phyloP scores from a whole-genome alignment of 2,329 filamentous ascomycete species.

The Oidium heveae region DNA sequence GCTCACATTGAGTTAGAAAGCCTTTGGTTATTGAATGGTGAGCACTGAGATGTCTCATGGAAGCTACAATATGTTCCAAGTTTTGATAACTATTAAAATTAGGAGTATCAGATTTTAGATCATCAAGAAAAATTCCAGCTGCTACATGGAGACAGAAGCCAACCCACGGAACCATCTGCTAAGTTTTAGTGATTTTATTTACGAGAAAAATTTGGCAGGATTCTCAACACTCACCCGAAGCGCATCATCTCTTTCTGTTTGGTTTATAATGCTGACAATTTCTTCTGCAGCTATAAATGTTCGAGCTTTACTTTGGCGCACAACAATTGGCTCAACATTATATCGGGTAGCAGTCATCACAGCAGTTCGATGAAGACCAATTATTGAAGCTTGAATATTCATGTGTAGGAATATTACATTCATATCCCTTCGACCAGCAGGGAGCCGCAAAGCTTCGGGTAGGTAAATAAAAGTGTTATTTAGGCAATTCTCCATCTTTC shows the following conservation, averaged over 20 bases:
- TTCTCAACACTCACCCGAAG: slow-evolving; percentile 28
- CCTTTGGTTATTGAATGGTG: slow-evolving; percentile 55
- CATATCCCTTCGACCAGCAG: slow-evolving; percentile 38
- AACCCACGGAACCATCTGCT: slow-evolving; percentile 49
- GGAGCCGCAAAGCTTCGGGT: slow-evolving; percentile 48
- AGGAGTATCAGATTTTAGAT: slow-evolving; percentile 25
- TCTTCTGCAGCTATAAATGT: slow-evolving; percentile 62
- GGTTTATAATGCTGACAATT: slow-evolving; percentile 59
- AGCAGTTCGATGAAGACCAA: slow-evolving; percentile 73
- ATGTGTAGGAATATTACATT: slow-evolving; percentile 66
- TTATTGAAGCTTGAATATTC: slow-evolving; percentile 66
- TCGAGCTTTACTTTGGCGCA: slow-evolving; percentile 44
- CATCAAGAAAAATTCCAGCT: slow-evolving; percentile 58
- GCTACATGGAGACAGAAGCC: slow-evolving; percentile 71
- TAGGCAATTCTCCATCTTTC: slow-evolving; percentile 56
- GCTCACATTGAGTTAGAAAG: slow-evolving; percentile 60
- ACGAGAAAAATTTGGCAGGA: slow-evolving; percentile 3
- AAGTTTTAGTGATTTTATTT: slow-evolving; percentile 2
- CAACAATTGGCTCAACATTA: slow-evolving; percentile 35
- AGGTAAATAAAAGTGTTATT: slow-evolving; percentile 57
- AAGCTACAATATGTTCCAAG: slow-evolving; percentile 52
- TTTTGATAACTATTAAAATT: slow-evolving; percentile 15
- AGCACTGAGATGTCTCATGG: slow-evolving; percentile 52
- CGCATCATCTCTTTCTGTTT: slow-evolving; percentile 45
- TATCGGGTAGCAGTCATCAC: slow-evolving; percentile 61